Conservation (phyloP, 1,284 basidiomycete species). For the Macrocybe sp. region DNA sequence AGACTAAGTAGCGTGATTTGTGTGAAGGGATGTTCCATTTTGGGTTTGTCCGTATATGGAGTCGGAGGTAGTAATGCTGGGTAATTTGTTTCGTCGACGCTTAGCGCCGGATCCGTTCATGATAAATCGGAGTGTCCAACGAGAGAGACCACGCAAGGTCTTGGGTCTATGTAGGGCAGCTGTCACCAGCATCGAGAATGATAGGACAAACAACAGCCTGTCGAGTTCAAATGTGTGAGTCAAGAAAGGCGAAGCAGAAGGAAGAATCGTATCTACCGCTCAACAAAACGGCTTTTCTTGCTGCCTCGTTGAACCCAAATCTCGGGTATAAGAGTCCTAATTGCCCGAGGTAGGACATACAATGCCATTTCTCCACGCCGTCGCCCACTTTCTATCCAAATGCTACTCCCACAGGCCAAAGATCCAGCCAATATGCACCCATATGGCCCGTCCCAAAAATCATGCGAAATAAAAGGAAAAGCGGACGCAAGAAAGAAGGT, state of each 20-base stretch:
- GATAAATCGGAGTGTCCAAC: slow-evolving; percentile 64
- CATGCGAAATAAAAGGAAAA: slow-evolving; percentile 62
- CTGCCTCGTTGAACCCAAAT: slow-evolving; percentile 43
- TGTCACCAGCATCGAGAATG: slow-evolving; percentile 61
- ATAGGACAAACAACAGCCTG: slow-evolving; percentile 51
- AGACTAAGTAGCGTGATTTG: neutral
- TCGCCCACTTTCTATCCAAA: slow-evolving; percentile 67
- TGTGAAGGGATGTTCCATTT: neutral
- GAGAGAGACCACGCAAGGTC: slow-evolving; percentile 62
- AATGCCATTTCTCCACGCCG: slow-evolving; percentile 73
- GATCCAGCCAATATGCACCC: slow-evolving; percentile 66
- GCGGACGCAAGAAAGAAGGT: slow-evolving; percentile 57
- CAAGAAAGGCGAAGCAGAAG: slow-evolving; percentile 1
- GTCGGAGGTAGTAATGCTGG: neutral
- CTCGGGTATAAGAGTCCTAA: slow-evolving; percentile 55
- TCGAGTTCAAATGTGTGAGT: slow-evolving; percentile 3
- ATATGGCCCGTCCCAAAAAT: slow-evolving; percentile 71
- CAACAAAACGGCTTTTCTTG: slow-evolving; percentile 33
- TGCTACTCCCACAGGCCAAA: slow-evolving; percentile 65
- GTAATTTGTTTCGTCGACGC: slow-evolving; percentile 8
- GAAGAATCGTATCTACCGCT: slow-evolving; percentile 39
- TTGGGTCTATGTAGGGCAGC: slow-evolving; percentile 56
- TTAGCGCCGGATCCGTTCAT: slow-evolving; percentile 50
- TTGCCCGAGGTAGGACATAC: slow-evolving; percentile 68
- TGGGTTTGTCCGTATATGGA: neutral